Base-by-base conservation (phyloP, 352 stramenopile genomes). In the Pythium oligandrum region DNA sequence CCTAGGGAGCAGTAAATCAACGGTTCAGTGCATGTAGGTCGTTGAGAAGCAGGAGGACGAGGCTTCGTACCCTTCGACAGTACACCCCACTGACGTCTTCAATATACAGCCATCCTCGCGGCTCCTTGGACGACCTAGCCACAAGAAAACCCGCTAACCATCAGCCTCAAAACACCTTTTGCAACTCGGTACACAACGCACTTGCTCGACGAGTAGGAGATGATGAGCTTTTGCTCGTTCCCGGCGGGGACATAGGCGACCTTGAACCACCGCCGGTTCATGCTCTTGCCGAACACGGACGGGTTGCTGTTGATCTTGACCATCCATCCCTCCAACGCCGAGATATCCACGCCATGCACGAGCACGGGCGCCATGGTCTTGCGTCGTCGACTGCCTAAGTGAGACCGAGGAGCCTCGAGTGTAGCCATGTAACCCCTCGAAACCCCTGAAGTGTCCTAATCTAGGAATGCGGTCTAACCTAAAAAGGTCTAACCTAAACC, bases 251-350 rank as follows among this genome's bases (percentile, higher is more conserved):
- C 69, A 31, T 83, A 86, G 42, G 65, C 73, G 39, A 93, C 78
- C 48, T 77, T 74, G 70, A 93, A 93, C 83, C 83, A 93, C 4
- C 83, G 64, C 3, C 82, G 78, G 48, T 78, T 90, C 59, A 64
- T 80, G 57, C 67, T 82, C 59, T 88, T 88, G 53, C 80, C 78
- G 36, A 93, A 93, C 61, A 90, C 69, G 32, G 73, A 85, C 46
- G 76, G 79, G 34, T 90, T 90, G 72, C 65, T 90, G 57, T 93
- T 89, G 75, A 91, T 88, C 61, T 93, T 93, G 61, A 87, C 54
- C 78, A 93, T 87, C 79, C 80, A 93, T 34, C 83, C 83, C 59
- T 93, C 83, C 33, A 90, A 70, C 64, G 78, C 75, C 51, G 78
- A 85, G 69, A 93, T 90, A 55, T 93, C 78, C 17, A 93, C 78